Percentiles rank a stretch among this genome's conserved stretches.
These are phyloP conservation scores for Pleochaeta shiraiana DNA, from an alignment of 2,329 filamentous ascomycete genomes.

Conservation along the genomic window DNA sequence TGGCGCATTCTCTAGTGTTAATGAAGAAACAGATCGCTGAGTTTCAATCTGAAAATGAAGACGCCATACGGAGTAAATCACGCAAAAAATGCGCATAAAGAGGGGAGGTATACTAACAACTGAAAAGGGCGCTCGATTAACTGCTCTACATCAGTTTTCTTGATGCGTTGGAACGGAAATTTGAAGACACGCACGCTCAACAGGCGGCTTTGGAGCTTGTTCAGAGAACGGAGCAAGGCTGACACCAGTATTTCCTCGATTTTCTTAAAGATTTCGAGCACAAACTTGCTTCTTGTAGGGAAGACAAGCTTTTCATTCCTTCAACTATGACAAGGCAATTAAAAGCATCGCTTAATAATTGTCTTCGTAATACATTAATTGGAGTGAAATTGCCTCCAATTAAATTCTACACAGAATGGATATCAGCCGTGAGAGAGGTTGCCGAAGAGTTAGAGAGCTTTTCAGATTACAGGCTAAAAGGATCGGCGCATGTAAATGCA, in stretches of 20 bases:
- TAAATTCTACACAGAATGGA: neutral
- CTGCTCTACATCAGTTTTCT: neutral
- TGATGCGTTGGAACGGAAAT: neutral
- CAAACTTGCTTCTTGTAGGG: neutral
- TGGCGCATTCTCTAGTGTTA: too few species aligned
- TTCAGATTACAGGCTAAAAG: neutral
- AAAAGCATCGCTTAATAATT: neutral
- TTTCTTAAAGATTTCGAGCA: neutral
- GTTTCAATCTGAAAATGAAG: too few species aligned
- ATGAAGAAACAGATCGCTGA: too few species aligned
- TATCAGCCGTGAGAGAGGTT: neutral
- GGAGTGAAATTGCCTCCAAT: neutral
- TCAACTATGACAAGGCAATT: neutral
- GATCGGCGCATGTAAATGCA: neutral
- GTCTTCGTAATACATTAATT: neutral
- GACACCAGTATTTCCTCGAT: neutral
- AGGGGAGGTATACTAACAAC: too few species aligned
- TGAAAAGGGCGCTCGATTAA: too few species aligned
- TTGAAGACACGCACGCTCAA: neutral
- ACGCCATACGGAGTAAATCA: too few species aligned
- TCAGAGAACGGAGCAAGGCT: neutral
- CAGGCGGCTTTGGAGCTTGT: neutral
- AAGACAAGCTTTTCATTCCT: neutral
- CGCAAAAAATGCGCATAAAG: too few species aligned
- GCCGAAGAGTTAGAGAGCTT: neutral